Evolutionary conservation across 1,284 basidiomycete genomes (phyloP), one percentile per base, ranked within the genome.

Genomic region (Schizophyllum amplum): DNA sequence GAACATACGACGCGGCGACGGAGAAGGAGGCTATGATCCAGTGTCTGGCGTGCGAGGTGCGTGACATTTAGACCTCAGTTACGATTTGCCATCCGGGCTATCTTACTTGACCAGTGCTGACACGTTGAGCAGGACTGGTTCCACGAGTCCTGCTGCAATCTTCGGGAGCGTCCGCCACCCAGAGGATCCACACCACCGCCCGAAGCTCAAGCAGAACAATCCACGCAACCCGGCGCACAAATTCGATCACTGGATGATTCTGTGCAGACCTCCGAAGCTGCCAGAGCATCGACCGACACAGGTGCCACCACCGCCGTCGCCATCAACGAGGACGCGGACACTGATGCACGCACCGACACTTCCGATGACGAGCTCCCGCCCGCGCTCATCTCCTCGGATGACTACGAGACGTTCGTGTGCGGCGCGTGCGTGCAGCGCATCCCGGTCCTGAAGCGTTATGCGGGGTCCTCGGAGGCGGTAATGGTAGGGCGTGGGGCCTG

Each of bases 1-100:
- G 79, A 59, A 67, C 77, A 47, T 92, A 92, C 65, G 84, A 92
- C 64, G 79, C 85, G 33, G 76, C 77, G 63, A 80, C 73, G 23
- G 89, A 92, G 71, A 68, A 68, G 59, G 89, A 92, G 72, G 87
- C 88, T 3, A 92, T 92, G 89, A 84, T 92, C 27, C 90, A 92
- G 70, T 92, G 90, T 69, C 69, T 92, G 57, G 74, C 82, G 24
- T 92, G 89, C 70, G 90, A 92, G 78, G 88, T 90, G 64, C 62
- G 80, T n/a, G n/a, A n/a, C n/a, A n/a, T n/a, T n/a, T n/a, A n/a
- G n/a, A n/a, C n/a, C n/a, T n/a, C n/a, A n/a, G n/a, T n/a, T n/a
- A n/a, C n/a, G n/a, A n/a, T 72, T 54, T 33, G 50, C 9, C 53
- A 47, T 24, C 48, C 26, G 22, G 53, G 53, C 57, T 55, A 17